Conservation (phyloP, 345 rosid species). For the Acer campestre region DNA sequence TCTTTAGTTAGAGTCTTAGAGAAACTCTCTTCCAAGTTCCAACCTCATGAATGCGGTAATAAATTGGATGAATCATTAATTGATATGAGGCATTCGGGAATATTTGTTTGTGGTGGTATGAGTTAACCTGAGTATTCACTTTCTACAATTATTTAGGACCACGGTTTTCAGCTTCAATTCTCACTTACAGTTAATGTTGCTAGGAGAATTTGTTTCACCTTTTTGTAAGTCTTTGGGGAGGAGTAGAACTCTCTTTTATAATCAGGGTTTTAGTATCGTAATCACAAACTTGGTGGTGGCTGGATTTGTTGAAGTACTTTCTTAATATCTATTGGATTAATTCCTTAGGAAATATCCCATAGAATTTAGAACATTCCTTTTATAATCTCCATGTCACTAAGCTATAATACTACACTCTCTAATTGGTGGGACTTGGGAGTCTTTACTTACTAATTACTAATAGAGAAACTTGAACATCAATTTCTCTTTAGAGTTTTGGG, state of each 20-base stretch:
- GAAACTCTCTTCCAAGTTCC: not conserved
- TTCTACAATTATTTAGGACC: not conserved
- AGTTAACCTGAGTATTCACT: not conserved
- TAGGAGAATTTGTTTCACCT: not conserved
- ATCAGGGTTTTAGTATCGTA: not conserved
- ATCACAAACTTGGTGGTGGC: not conserved
- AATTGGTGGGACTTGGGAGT: not conserved
- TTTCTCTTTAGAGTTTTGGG: not conserved
- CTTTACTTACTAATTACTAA: not conserved
- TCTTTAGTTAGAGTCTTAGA: not conserved
- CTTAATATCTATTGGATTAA: not conserved
- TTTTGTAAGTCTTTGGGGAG: not conserved
- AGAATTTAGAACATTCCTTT: not conserved
- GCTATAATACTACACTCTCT: not conserved
- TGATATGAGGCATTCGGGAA: not conserved
- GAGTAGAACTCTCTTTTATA: not conserved
- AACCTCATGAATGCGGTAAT: not conserved
- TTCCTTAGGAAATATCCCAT: not conserved
- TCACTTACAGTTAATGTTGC: not conserved
- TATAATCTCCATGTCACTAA: not conserved
- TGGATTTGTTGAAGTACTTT: not conserved
- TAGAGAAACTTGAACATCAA: not conserved
- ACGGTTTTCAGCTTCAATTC: not conserved
- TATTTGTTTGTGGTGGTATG: not conserved
- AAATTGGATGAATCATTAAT: not conserved